phyloP scores from a whole-genome alignment of 805 yeast genomes.

The Sugiyamaella americana region DNA sequence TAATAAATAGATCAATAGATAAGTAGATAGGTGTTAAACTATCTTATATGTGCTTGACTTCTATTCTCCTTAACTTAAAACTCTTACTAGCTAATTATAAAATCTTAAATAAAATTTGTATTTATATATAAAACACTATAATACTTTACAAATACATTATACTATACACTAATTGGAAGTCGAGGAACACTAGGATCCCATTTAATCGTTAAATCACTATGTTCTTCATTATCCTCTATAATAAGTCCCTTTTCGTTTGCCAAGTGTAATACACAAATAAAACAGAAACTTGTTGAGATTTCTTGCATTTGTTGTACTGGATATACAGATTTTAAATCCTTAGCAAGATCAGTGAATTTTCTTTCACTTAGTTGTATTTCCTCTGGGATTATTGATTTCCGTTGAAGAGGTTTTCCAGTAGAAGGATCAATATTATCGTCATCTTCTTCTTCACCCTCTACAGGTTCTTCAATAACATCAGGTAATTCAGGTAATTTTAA shows the following conservation, averaged over 20 bases:
- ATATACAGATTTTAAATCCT: constrained; percentile 47
- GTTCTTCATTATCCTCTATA: constrained; percentile 43
- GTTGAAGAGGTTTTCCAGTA: constrained; percentile 2
- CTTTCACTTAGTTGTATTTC: constrained; percentile 20
- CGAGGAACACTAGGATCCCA: constrained; percentile 19
- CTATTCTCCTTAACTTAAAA: too few relatives aligned
- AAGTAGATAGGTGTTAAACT: too few relatives aligned
- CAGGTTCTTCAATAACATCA: constrained; percentile 8
- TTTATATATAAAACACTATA: too few relatives aligned
- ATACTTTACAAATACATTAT: too few relatives aligned
- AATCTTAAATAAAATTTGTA: too few relatives aligned
- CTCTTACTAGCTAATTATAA: too few relatives aligned
- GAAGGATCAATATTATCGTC: constrained; percentile 10
- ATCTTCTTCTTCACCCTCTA: constrained; percentile 26
- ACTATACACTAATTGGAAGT: too few relatives aligned
- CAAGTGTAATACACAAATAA: constrained; percentile 74
- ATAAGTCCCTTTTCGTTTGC: constrained; percentile 79
- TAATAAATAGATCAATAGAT: too few relatives aligned
- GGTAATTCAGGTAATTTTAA: constrained; percentile 17
- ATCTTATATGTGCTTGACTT: too few relatives aligned
- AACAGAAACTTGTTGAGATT: constrained; percentile 77
- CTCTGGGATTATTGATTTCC: constrained; percentile 13
- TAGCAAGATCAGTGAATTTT: constrained; percentile 44
- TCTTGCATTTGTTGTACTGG: constrained; percentile 53
- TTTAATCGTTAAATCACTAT: constrained; percentile 27